Percentiles rank a stretch among this genome's conserved stretches.
These are phyloP conservation scores for Pelargonium australe DNA, from an alignment of 441 rosid genomes.

Conservation along the genomic window DNA sequence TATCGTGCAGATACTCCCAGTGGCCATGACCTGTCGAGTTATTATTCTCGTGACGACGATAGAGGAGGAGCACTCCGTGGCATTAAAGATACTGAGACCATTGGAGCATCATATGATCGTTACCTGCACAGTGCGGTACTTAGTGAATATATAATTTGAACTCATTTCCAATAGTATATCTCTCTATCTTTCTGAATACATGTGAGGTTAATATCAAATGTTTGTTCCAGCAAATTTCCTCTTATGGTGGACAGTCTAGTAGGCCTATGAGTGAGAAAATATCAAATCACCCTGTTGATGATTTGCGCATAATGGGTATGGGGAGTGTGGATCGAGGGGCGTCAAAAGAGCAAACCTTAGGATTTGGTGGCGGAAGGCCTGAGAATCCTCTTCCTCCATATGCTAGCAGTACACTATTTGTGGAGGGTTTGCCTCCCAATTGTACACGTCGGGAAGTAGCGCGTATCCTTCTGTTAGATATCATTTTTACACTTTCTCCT, in stretches of 20 bases:
- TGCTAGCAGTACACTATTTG: constrained; percentile 50
- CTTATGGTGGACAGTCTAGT: constrained; percentile 41
- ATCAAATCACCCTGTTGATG: constrained; percentile 27
- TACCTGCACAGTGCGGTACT: constrained; percentile 46
- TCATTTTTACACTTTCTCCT: not conserved
- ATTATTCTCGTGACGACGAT: constrained; percentile 41
- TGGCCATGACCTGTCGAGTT: constrained; percentile 38
- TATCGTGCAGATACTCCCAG: constrained; percentile 36
- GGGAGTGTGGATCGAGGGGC: constrained; percentile 35
- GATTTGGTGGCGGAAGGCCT: constrained; percentile 37
- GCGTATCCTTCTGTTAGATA: constrained; percentile 43
- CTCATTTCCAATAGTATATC: not conserved
- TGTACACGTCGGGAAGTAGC: constrained; percentile 54
- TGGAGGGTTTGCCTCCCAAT: constrained; percentile 59
- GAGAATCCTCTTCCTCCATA: constrained; percentile 54
- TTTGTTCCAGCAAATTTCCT: constrained; percentile 38
- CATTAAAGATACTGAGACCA: constrained; percentile 43
- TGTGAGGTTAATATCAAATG: not conserved
- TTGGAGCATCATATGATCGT: constrained; percentile 56
- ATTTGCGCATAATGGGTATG: constrained; percentile 28
- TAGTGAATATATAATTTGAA: constrained; percentile 10
- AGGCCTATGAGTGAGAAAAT: constrained; percentile 28
- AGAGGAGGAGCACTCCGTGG: constrained; percentile 39
- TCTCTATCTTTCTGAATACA: not conserved
- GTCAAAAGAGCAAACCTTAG: constrained; percentile 34